phyloP scores from a whole-genome alignment of 2,329 filamentous ascomycete species.

The Pyrenochaeta sp. region DNA sequence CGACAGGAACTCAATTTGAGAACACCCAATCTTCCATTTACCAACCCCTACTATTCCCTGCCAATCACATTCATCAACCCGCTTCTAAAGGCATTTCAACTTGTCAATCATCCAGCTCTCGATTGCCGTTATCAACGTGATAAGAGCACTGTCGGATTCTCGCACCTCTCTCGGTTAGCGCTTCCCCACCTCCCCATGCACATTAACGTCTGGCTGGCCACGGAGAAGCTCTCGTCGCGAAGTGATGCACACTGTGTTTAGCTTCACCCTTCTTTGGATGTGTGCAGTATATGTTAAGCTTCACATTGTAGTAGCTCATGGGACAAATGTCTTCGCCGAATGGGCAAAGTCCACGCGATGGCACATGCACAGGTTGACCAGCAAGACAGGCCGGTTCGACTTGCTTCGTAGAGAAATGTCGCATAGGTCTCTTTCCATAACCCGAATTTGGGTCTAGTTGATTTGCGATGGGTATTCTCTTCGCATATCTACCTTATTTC shows the following conservation, averaged over 20 bases:
- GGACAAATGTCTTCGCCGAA: background rate
- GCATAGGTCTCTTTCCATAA: no score
- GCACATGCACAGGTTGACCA: no score
- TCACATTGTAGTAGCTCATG: background rate
- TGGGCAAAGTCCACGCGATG: conserved; percentile 4
- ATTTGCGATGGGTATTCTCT: no score
- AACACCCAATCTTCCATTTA: background rate
- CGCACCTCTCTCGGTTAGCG: conserved; percentile 9
- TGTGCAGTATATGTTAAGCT: background rate
- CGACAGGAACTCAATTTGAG: background rate
- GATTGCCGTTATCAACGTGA: conserved; percentile 16
- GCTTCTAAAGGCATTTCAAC: conserved; percentile 2
- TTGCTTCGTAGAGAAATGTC: conserved; percentile 3
- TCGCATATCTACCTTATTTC: no score
- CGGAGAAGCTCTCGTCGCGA: background rate
- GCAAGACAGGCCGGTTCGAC: background rate
- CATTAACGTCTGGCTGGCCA: conserved; percentile 3
- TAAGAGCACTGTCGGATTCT: conserved; percentile 17
- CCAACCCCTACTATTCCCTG: background rate
- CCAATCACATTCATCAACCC: conserved; percentile 7
- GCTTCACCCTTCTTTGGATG: conserved; percentile 1
- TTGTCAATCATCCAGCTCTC: conserved; percentile 8
- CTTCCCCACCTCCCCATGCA: conserved; percentile 17
- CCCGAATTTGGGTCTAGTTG: no score
- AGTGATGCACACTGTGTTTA: conserved; percentile 13